Conservation (phyloP, 208 protist species). For the Trypanosomatidae sp. region DNA sequence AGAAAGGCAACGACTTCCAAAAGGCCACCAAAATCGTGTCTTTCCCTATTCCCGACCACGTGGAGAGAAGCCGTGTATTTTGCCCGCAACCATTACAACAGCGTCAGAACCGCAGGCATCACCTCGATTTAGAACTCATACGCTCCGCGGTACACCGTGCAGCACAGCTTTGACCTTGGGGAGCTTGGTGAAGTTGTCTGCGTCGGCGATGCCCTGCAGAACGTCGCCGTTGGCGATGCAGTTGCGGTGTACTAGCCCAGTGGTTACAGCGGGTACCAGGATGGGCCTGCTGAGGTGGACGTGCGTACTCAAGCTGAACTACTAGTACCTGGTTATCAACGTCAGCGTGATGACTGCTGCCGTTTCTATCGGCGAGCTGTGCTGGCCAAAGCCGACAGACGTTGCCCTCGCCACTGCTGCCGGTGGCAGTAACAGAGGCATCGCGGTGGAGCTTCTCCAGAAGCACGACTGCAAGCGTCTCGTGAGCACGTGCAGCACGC, state of each 20-base stretch:
- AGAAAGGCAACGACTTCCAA: conserved; percentile 32
- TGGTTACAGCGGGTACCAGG: conserved; percentile 42
- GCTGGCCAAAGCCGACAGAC: conserved; percentile 21
- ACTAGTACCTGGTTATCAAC: conserved; percentile 32
- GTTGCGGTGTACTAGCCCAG: conserved; percentile 29
- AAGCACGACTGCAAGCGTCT: conserved; percentile 44
- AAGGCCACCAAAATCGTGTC: conserved; percentile 25
- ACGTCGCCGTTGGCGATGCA: conserved; percentile 25
- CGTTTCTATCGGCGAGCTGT: conserved; percentile 35
- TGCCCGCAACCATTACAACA: conserved; percentile 30
- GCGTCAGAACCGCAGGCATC: conserved; percentile 45
- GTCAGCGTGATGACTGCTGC: conserved; percentile 40
- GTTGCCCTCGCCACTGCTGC: conserved; percentile 57
- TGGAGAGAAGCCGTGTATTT: conserved; percentile 23
- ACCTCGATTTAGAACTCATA: conserved; percentile 35
- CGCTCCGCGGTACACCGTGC: conserved; percentile 19
- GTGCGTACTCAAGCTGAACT: conserved; percentile 20
- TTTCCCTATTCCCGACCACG: conserved; percentile 16
- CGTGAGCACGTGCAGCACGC: conserved; percentile 55
- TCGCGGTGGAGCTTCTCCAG: conserved; percentile 66
- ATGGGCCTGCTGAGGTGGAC: conserved; percentile 19
- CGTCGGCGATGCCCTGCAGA: conserved; percentile 17
- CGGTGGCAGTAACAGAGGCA: conserved; percentile 54
- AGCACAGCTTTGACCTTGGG: conserved; percentile 35
- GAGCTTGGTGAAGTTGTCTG: conserved; percentile 30